These are phyloP conservation scores for Leptomonas seymouri DNA, from an alignment of 208 protist species.

Conservation along the genomic window DNA sequence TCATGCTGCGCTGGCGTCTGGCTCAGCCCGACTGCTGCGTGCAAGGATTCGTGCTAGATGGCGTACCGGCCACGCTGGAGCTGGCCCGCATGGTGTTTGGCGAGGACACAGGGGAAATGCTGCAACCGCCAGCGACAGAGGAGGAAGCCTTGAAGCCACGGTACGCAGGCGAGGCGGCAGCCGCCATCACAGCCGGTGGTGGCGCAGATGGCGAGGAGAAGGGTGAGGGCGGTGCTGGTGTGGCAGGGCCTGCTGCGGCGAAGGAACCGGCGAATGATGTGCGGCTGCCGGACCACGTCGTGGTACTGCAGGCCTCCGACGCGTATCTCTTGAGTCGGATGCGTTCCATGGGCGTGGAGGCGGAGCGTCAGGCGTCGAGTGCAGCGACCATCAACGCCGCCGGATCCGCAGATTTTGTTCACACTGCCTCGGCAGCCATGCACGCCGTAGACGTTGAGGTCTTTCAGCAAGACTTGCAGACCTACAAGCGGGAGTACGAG, in stretches of 20 bases:
- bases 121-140: constrained; percentile 67
- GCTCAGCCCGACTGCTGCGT: constrained; percentile 81
- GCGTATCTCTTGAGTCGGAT: constrained; percentile 81
- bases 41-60: constrained; percentile 94
- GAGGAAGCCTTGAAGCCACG: constrained; percentile 72
- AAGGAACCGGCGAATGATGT: constrained; percentile 56
- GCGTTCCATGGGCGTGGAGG: constrained; percentile 30
- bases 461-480: constrained; percentile 63
- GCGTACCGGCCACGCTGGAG: constrained; percentile 86
- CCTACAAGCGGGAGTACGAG: constrained; percentile 61
- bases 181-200: constrained; percentile 1
- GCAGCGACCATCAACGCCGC: too few species aligned
- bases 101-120: constrained; percentile 17
- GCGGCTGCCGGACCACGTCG: constrained; percentile 74
- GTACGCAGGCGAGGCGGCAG: constrained; percentile 14
- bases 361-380: constrained; percentile 17
- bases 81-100: constrained; percentile 87
- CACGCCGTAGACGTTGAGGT: constrained; percentile 43
- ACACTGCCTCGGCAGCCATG: background rate
- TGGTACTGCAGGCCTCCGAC: constrained; percentile 78
- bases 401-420: too few species aligned
- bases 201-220: constrained; percentile 1
- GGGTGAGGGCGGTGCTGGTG: background rate
- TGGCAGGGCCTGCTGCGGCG: constrained; percentile 20
- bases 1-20: constrained; percentile 91